Percentiles rank a stretch among this genome's conserved stretches.
These are phyloP conservation scores for Ganoderma sinense DNA, from an alignment of 1,284 basidiomycete genomes.

Conservation along the genomic window DNA sequence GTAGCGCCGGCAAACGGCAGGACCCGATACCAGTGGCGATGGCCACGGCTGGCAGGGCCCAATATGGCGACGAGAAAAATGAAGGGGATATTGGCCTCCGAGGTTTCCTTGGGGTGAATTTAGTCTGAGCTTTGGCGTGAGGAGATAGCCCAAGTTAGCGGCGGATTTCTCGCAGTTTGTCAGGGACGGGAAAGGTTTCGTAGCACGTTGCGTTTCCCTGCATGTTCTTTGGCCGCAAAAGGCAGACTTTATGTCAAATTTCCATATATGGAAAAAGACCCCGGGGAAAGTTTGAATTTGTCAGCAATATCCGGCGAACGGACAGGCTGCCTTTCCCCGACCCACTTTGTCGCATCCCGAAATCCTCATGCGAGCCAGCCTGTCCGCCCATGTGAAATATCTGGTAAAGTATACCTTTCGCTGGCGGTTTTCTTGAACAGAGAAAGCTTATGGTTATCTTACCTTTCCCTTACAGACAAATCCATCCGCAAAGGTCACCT, in stretches of 20 bases:
- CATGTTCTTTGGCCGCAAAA: not conserved
- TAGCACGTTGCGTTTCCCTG: not conserved
- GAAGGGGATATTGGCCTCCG: not conserved
- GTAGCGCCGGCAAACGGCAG: too few species aligned
- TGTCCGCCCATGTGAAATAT: too few species aligned
- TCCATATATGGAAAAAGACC: not conserved
- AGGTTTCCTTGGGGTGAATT: not conserved
- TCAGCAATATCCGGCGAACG: not conserved
- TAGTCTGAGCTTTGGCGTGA: not conserved
- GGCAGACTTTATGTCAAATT: not conserved
- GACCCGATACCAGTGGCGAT: too few species aligned
- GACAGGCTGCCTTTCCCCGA: not conserved
- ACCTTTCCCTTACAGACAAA: not conserved
- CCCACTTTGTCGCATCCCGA: not conserved
- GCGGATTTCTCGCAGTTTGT: not conserved
- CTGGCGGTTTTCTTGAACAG: not conserved
- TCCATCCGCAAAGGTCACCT: not conserved
- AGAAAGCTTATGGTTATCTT: not conserved
- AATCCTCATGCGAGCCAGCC: too few species aligned
- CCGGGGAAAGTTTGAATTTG: not conserved
- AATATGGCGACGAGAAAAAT: not conserved
- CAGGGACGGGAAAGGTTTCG: not conserved
- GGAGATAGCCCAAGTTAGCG: not conserved
- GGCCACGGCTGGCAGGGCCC: not conserved
- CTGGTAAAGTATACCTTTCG: not conserved